A percentile compares a stretch with the other conserved stretches of the same genome.
Conservation (phyloP, 2,329 filamentous ascomycete genomes). For the Neophaeococcomyces aloes region DNA sequence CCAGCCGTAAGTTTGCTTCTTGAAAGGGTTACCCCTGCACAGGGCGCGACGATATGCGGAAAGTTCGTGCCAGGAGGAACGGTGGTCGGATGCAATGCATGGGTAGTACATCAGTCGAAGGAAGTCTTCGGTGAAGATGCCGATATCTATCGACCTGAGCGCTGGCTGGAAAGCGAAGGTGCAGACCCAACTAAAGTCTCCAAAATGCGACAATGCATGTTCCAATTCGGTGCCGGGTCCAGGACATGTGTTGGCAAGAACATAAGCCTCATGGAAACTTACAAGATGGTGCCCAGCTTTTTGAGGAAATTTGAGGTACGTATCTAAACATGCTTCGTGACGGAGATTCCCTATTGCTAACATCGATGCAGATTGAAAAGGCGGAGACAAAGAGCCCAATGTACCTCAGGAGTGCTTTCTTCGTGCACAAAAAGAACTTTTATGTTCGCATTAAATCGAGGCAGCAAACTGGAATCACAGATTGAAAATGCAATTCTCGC, state of each 20-base stretch:
- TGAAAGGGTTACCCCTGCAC: constrained; percentile 58
- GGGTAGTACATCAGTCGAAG: constrained; percentile 59
- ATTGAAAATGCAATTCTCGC: too few species aligned
- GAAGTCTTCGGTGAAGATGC: constrained; percentile 60
- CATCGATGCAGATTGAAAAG: too few species aligned
- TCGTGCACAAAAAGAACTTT: too few species aligned
- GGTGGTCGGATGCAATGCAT: constrained; percentile 63
- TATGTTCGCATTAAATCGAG: too few species aligned
- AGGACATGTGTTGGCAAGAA: constrained; percentile 32
- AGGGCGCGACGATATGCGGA: constrained; percentile 56
- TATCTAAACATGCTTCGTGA: too few species aligned
- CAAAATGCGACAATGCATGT: constrained; percentile 37
- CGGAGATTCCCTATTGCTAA: too few species aligned
- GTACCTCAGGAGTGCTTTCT: too few species aligned
- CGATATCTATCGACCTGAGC: constrained; percentile 56
- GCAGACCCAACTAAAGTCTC: constrained; percentile 34
- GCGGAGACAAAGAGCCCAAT: too few species aligned
- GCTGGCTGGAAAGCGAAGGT: constrained; percentile 47
- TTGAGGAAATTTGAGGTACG: constrained; percentile 15
- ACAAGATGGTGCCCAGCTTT: constrained; percentile 22
- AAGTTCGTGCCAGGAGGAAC: constrained; percentile 57
- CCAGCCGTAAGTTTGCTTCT: constrained; percentile 62
- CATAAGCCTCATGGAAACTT: constrained; percentile 23
- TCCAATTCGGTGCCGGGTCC: constrained; percentile 41
- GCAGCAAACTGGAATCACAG: too few species aligned